A percentile compares a stretch with the other conserved stretches of the same genome.
Evolutionary conservation across 257 asterid species (phyloP).

Genomic region (Solanum tacnaense): DNA sequence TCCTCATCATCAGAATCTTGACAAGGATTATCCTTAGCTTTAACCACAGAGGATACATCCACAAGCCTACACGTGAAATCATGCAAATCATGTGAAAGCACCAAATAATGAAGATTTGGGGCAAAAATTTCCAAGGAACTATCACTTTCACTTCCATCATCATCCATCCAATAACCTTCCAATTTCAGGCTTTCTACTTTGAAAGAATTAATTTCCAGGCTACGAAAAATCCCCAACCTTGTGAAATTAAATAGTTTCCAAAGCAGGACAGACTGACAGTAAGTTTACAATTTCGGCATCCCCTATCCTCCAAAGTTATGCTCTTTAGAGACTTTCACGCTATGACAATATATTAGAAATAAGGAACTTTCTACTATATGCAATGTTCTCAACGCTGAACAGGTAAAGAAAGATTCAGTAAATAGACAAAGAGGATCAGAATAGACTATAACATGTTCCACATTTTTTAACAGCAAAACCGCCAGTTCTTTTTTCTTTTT

Average conservation of each 20-base stretch:
- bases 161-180: too few relatives aligned
- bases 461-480: background rate
- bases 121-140: background rate
- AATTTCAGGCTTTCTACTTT: background rate
- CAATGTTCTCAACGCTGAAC: background rate
- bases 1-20: background rate
- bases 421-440: background rate
- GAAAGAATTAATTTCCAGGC: background rate
- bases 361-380: background rate
- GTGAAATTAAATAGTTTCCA: background rate
- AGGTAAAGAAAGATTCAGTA: too few relatives aligned
- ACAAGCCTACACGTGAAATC: background rate
- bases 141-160: background rate
- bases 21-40: background rate
- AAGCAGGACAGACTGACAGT: background rate
- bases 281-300: background rate
- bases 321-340: background rate
- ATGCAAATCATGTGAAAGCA: background rate
- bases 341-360: background rate
- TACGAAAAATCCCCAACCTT: background rate
- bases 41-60: background rate
- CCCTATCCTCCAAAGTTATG: background rate
- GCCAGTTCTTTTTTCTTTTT: background rate
- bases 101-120: background rate
- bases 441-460: background rate